phyloP scores from a whole-genome alignment of 225 moss, liverwort and hornwort species.

The Climacium dendroides region DNA sequence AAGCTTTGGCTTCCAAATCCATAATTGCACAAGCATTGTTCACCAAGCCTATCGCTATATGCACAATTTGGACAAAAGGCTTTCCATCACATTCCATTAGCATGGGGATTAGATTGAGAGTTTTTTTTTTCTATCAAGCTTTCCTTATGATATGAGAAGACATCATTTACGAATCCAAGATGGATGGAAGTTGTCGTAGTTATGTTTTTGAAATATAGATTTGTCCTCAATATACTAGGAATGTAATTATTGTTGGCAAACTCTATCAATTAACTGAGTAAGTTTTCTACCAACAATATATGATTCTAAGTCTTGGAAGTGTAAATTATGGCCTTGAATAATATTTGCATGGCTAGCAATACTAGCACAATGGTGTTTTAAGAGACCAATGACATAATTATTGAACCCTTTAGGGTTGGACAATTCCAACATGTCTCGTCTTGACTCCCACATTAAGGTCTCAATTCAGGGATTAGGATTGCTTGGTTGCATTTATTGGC shows the following conservation, averaged over 20 bases:
- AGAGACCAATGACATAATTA: rapidly evolving
- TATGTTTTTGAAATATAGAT: too few species aligned
- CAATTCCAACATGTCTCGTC: not conserved
- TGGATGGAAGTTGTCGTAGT: not conserved
- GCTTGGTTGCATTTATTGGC: not conserved
- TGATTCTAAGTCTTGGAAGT: not conserved
- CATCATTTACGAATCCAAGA: not conserved
- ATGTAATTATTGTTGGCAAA: too few species aligned
- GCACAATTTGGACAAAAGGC: too few species aligned
- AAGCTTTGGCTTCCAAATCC: too few species aligned
- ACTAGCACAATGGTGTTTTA: rapidly evolving
- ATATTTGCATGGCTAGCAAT: not conserved
- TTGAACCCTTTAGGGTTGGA: not conserved
- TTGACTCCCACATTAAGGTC: not conserved
- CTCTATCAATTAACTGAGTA: too few species aligned
- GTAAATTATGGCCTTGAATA: not conserved
- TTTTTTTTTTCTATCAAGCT: not conserved
- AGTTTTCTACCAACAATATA: not conserved
- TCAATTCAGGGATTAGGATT: not conserved
- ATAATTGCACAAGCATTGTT: too few species aligned
- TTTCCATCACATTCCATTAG: not conserved
- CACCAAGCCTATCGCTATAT: too few species aligned
- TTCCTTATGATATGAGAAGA: not conserved
- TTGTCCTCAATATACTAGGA: too few species aligned
- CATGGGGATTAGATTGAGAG: not conserved